Conservation (phyloP, 78 protist species). For the Dictyostelium capitatum region DNA sequence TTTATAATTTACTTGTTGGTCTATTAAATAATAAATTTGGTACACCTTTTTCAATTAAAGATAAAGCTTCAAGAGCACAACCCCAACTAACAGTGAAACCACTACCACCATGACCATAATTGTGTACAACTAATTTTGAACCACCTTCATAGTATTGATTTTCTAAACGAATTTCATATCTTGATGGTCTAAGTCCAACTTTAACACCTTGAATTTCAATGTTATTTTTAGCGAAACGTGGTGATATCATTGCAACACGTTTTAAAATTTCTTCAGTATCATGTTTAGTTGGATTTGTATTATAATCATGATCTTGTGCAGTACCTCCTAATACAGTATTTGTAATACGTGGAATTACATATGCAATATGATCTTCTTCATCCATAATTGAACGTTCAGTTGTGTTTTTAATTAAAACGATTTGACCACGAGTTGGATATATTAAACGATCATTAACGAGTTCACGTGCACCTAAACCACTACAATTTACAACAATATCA, state of each 20-base stretch:
- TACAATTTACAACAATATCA: slow-evolving; percentile 66
- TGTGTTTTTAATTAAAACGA: slow-evolving; percentile 37
- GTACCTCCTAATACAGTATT: slow-evolving; percentile 76
- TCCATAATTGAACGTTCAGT: slow-evolving; percentile 54
- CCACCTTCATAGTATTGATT: slow-evolving; percentile 50
- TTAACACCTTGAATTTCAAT: slow-evolving; percentile 67
- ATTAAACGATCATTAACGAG: slow-evolving; percentile 39
- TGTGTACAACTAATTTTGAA: slow-evolving; percentile 64
- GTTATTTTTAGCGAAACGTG: slow-evolving; percentile 37
- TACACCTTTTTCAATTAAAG: neutral
- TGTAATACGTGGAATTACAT: slow-evolving; percentile 63
- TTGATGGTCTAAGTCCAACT: slow-evolving; percentile 73
- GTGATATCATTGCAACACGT: slow-evolving; percentile 48
- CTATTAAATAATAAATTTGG: slow-evolving; percentile 8
- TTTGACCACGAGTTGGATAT: slow-evolving; percentile 78
- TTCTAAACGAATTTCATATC: slow-evolving; percentile 75
- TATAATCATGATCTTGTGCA: slow-evolving; percentile 53
- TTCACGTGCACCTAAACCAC: slow-evolving; percentile 76
- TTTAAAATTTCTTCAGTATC: slow-evolving; percentile 75
- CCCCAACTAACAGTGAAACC: slow-evolving; percentile 84
- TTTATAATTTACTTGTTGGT: slow-evolving; percentile 8
- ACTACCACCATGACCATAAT: slow-evolving; percentile 84
- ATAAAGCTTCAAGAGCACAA: slow-evolving; percentile 65
- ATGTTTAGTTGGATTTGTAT: slow-evolving; percentile 19
- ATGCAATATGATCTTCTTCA: slow-evolving; percentile 65